A percentile compares a stretch with the other conserved stretches of the same genome.
These are phyloP conservation scores for Aureobasidium sp. DNA, from an alignment of 2,329 filamentous ascomycete genomes.

Conservation along the genomic window DNA sequence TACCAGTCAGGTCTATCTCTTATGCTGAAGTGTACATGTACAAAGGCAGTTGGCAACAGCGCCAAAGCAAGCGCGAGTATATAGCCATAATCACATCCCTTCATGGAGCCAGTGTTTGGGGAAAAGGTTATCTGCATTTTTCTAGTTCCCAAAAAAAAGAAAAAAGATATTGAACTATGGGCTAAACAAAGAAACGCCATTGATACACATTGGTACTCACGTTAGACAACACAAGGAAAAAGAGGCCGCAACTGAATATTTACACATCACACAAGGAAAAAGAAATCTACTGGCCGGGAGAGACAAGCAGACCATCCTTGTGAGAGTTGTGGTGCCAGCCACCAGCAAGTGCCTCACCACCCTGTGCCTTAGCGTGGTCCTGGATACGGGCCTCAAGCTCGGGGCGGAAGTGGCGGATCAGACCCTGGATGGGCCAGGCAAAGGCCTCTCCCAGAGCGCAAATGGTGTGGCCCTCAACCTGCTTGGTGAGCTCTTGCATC, in stretches of 20 bases:
- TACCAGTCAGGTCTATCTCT: no score
- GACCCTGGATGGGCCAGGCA: constrained; percentile 94
- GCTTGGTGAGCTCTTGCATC: constrained; percentile 98
- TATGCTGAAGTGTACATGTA: no score
- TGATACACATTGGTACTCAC: background rate
- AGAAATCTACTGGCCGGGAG: constrained; percentile 69
- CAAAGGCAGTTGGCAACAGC: no score
- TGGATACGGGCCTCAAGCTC: constrained; percentile 89
- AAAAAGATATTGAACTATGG: background rate
- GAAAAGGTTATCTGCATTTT: background rate
- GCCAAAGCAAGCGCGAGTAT: no score
- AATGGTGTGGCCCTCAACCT: constrained; percentile 98
- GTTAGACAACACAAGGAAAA: background rate
- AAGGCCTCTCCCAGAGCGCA: constrained; percentile 97
- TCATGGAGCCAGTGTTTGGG: background rate
- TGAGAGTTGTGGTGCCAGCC: constrained; percentile 73
- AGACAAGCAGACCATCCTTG: constrained; percentile 72
- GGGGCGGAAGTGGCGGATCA: constrained; percentile 96
- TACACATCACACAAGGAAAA: background rate
- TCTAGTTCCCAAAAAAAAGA: background rate
- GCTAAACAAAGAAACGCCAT: constrained; percentile 8
- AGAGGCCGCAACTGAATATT: background rate
- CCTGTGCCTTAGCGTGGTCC: constrained; percentile 63
- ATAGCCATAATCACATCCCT: no score
- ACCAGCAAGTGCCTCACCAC: constrained; percentile 70